A percentile compares a stretch with the other conserved stretches of the same genome.
Conservation (phyloP, 805 yeast genomes). For the Metschnikowia similis region DNA sequence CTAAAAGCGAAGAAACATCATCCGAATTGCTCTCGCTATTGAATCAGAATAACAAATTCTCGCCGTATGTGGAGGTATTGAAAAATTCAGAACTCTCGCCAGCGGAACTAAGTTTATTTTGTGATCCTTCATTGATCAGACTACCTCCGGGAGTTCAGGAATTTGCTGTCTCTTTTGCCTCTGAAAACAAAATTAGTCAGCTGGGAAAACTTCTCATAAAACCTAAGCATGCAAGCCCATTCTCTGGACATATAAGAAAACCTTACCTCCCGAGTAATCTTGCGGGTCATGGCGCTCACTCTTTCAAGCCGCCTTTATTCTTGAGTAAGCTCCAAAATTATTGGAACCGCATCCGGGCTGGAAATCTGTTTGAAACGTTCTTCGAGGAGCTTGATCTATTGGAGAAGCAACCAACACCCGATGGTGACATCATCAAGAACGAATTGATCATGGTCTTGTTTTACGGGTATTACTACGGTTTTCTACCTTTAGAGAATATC, state of each 20-base stretch:
- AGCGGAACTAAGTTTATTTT: slow-evolving; percentile 31
- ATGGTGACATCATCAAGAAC: slow-evolving; percentile 21
- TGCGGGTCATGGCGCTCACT: slow-evolving; percentile 7
- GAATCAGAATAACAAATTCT: slow-evolving; percentile 17
- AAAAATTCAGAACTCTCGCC: slow-evolving; percentile 27
- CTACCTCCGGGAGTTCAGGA: slow-evolving; percentile 43
- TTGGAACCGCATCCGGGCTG: slow-evolving; percentile 39
- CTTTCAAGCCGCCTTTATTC: slow-evolving; percentile 32
- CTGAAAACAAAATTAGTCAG: slow-evolving; percentile 25
- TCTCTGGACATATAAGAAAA: slow-evolving; percentile 27
- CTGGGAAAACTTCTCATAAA: slow-evolving; percentile 23
- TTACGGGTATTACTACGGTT: slow-evolving; percentile 41
- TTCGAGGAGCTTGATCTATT: slow-evolving; percentile 26
- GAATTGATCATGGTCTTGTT: slow-evolving; percentile 38
- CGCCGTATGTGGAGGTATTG: slow-evolving; percentile 25
- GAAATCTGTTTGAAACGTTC: slow-evolving; percentile 30
- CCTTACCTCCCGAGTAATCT: slow-evolving; percentile 30
- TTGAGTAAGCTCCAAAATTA: slow-evolving; percentile 32
- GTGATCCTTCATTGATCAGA: slow-evolving; percentile 30
- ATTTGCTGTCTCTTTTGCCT: slow-evolving; percentile 35
- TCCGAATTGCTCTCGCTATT: slow-evolving; percentile 18
- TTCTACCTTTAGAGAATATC: slow-evolving; percentile 40
- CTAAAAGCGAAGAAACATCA: slow-evolving; percentile 13
- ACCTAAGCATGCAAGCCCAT: slow-evolving; percentile 20
- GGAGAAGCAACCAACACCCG: slow-evolving; percentile 20